Base-by-base conservation (phyloP, 2,329 filamentous ascomycete species). In the Fusarium sp. region DNA sequence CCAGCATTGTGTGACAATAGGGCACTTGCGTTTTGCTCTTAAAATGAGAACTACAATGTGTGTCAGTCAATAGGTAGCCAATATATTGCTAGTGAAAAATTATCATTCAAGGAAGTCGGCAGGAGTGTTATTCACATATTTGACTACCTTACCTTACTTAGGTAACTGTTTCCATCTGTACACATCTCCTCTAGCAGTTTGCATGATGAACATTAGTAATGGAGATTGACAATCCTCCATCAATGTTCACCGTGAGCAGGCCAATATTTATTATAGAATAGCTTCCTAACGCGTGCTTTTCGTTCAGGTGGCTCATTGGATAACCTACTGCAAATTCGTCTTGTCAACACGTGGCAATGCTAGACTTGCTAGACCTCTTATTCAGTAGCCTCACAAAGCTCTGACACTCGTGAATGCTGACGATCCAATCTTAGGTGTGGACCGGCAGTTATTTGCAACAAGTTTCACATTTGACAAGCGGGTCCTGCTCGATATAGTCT, bases 301-400 rank as follows among this genome's bases (percentile, higher is more conserved):
- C 4, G 14, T 34, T 18, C 7, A 44, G 43, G 31, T 34, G 15
- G 39, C 4, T 59, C 13, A n/a, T n/a, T 22, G 7, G 15, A 20
- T 15, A 18, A 24, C 15, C 22, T 13, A 43, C 34, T 48, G 36
- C 42, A 20, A 11, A 22, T 26, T 45, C n/a, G 20, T 43, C 13
- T 13, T 18, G 26, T 26, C 58, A 33, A 45, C 46, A 66, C 62
- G 56, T 66, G 56, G 57, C 56, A 54, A 18, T 39, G 33, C 22
- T 40, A 17, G 31, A 52, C 50, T 66, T 52, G 50, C 31, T 18
- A 15, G 42, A 20, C 14, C 22, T 38, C 7, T 17, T 20, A 11
- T 53, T n/a, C 17, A n/a, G 13, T 9, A 52, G n/a, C 38, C 28
- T 13, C 33, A 24, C 7, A 18, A 14, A n/a, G 7, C 11, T 46